These are phyloP conservation scores for Aspergillus ellipticus DNA, from an alignment of 495 filamentous ascomycete species.

Conservation along the genomic window DNA sequence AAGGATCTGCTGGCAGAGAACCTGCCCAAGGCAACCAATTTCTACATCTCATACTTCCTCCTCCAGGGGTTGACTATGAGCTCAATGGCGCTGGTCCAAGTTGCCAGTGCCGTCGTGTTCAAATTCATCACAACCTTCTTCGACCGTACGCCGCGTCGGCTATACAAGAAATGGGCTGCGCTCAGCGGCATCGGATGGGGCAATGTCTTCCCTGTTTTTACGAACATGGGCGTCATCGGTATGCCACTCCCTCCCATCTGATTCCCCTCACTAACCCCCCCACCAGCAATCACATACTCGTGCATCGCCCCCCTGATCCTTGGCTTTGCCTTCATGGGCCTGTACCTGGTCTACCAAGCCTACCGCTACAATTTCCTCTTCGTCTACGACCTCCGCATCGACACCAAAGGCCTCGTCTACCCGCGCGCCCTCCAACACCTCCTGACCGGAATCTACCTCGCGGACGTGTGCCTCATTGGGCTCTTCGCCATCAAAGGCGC, in stretches of 20 bases:
- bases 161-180: conserved; percentile 59
- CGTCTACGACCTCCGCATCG: conserved; percentile 74
- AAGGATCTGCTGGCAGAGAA: conserved; percentile 66
- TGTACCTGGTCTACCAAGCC: conserved; percentile 79
- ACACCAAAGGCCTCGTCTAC: conserved; percentile 87
- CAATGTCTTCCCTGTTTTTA: conserved; percentile 80
- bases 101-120: conserved; percentile 69
- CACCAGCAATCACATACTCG: conserved; percentile 67
- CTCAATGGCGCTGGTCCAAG: conserved; percentile 66
- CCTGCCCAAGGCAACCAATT: conserved; percentile 78
- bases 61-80: conserved; percentile 78
- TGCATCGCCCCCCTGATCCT: conserved; percentile 82
- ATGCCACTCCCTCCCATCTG: conserved; percentile 2
- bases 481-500: conserved; percentile 70
- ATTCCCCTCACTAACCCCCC: neutral
- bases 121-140: conserved; percentile 65
- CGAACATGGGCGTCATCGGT: conserved; percentile 81
- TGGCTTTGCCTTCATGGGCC: conserved; percentile 73
- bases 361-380: conserved; percentile 93
- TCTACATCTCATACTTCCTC: conserved; percentile 90
- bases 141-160: conserved; percentile 60
- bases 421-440: conserved; percentile 83
- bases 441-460: conserved; percentile 78
- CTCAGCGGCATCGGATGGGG: conserved; percentile 71
- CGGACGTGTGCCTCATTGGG: conserved; percentile 80